These are phyloP conservation scores for Rhizopus arrhizus DNA, from an alignment of 371 early-diverging fungal genomes.

Conservation along the genomic window DNA sequence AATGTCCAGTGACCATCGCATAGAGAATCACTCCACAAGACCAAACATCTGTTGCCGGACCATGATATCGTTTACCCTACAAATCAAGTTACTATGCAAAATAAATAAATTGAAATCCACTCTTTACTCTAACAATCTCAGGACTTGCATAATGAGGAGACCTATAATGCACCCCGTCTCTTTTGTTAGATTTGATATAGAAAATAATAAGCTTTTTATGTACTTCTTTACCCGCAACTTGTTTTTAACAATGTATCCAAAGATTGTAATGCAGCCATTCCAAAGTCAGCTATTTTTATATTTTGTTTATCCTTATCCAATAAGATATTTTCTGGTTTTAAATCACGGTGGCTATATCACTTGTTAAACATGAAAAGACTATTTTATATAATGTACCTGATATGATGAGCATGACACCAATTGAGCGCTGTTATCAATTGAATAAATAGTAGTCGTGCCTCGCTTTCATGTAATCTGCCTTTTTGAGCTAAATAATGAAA, in stretches of 20 bases:
- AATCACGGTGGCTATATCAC: constrained; percentile 53
- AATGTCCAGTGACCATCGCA: constrained; percentile 83
- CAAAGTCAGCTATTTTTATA: constrained; percentile 84
- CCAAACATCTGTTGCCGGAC: constrained; percentile 89
- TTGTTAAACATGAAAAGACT: background rate
- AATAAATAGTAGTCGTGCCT: constrained; percentile 87
- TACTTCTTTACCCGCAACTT: constrained; percentile 67
- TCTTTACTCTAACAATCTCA: constrained; percentile 34
- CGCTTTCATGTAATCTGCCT: constrained; percentile 80
- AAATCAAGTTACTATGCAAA: background rate
- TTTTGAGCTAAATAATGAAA: constrained; percentile 87
- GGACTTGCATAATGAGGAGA: constrained; percentile 47
- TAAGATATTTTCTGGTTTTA: constrained; percentile 77
- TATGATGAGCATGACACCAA: constrained; percentile 90
- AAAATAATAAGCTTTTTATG: background rate
- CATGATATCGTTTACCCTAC: constrained; percentile 70
- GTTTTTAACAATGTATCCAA: constrained; percentile 65
- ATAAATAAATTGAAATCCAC: background rate
- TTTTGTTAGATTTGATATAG: background rate
- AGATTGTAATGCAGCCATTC: constrained; percentile 77
- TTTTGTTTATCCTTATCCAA: constrained; percentile 65
- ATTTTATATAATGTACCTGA: constrained; percentile 59
- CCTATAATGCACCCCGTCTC: constrained; percentile 3
- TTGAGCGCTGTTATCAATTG: constrained; percentile 91
- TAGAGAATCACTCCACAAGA: constrained; percentile 91